These are phyloP conservation scores for Tetraselmis striata DNA, from an alignment of 139 green algal genomes.

Conservation along the genomic window DNA sequence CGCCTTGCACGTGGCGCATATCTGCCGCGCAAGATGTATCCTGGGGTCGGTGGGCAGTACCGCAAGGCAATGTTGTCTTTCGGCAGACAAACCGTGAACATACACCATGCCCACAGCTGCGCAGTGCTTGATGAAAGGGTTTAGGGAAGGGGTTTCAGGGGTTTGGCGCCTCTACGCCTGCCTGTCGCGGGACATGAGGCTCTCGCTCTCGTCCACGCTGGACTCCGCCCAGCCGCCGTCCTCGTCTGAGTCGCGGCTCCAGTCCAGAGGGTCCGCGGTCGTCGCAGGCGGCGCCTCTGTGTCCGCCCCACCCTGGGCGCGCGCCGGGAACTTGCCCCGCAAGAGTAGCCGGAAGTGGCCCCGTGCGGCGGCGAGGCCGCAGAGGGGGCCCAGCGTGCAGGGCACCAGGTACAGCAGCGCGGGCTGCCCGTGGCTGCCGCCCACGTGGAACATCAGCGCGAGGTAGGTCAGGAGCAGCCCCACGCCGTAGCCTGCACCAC, in stretches of 20 bases:
- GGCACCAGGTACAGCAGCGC: slow-evolving; percentile 92
- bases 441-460: slow-evolving; percentile 51
- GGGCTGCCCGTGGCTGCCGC: slow-evolving; percentile 66
- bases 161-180: too few relatives aligned
- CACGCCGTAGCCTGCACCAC: slow-evolving; percentile 42
- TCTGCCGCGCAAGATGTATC: too few relatives aligned
- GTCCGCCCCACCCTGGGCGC: background rate
- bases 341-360: slow-evolving; percentile 51
- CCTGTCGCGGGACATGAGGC: background rate
- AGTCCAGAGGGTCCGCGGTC: background rate
- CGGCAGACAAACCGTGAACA: too few relatives aligned
- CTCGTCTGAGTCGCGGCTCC: background rate
- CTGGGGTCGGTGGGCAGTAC: too few relatives aligned
- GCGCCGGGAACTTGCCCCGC: slow-evolving; percentile 13
- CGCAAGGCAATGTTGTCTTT: too few relatives aligned
- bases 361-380: slow-evolving; percentile 28
- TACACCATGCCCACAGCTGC: too few relatives aligned
- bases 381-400: slow-evolving; percentile 63
- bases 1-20: too few relatives aligned
- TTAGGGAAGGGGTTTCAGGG: too few relatives aligned
- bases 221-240: background rate
- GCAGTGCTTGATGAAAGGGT: too few relatives aligned
- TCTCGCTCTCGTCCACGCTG: background rate
- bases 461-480: slow-evolving; percentile 81
- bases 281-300: background rate